Evolutionary conservation across 2,329 filamentous ascomycete genomes (phyloP), one percentile per base, ranked within the genome.

Genomic region (Botrytis elliptica): DNA sequence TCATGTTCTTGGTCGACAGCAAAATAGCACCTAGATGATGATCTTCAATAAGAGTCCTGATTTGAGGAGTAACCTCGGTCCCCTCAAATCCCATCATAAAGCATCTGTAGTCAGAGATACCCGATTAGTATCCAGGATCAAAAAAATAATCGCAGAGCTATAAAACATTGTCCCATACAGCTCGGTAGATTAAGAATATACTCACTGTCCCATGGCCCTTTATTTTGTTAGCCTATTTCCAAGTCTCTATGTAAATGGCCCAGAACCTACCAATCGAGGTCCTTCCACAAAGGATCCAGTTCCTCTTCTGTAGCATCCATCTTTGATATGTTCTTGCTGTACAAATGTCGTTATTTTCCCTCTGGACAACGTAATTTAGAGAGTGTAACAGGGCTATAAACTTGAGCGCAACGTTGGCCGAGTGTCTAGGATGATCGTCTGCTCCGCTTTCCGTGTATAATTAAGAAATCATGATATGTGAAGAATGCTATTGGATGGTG

Each of bases 21-120:
- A 94, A 86, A 80, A 98, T 93, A 70, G 94, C 96, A 73, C 96
- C 96, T 66, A 99, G 87, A 82, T 98, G 93, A 81, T 95, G 90
- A 77, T 93, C 88, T 81, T 93, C 90, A 79, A 97, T 96, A 77
- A 95, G 87, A 78, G 89, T 91, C 77, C 89, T 90, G 81, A 96
- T 94, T 82, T 95, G 92, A 75, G 93, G 93, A 40, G 93, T 95
- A 71, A 96, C 91, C 81, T 92, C 89, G 72, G 92, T 93, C 75
- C 93, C 93, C 85, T 96, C 92, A 86, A 93, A 97, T 82, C 92
- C 93, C 75, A 77, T 64, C 55, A 70, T 64, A 40, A 70, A 70
- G 49, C 65, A 69, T 73, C 68, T 63, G 68, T 29, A 66, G 18
- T 12, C 18, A 46, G 12, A 25, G 36, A 49, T 25, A 29, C 40